These are phyloP conservation scores for Coprinellus micaceus DNA, from an alignment of 768 basidiomycete species.

Conservation along the genomic window DNA sequence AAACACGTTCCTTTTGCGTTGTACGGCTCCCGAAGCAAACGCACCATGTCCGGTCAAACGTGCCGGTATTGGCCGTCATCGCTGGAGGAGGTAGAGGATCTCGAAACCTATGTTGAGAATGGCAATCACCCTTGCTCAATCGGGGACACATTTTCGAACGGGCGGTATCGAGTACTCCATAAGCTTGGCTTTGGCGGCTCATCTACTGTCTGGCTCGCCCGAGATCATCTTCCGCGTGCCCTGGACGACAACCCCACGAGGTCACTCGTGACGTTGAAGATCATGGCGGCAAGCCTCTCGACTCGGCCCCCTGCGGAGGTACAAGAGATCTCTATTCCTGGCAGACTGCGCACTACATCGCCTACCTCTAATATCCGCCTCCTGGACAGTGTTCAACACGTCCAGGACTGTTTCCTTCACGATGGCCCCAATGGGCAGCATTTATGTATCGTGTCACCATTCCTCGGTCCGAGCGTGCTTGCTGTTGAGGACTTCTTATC, in stretches of 20 bases:
- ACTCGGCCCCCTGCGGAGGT: constrained; percentile 19
- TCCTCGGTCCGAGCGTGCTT: constrained; percentile 39
- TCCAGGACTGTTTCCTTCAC: constrained; percentile 43
- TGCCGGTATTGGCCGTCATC: neutral
- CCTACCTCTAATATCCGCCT: constrained; percentile 17
- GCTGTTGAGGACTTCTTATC: constrained; percentile 31
- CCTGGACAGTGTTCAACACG: constrained; percentile 18
- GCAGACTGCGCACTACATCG: constrained; percentile 28
- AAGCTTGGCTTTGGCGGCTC: constrained; percentile 42
- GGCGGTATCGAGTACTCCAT: constrained; percentile 45
- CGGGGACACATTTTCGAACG: constrained; percentile 44
- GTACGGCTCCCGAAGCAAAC: no score
- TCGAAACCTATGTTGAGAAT: constrained; percentile 48
- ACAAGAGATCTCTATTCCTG: constrained; percentile 29
- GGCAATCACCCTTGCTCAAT: constrained; percentile 51
- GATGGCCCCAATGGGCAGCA: constrained; percentile 50
- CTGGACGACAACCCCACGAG: constrained; percentile 5
- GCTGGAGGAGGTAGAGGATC: constrained; percentile 34
- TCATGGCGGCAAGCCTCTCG: constrained; percentile 31
- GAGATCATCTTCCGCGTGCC: constrained; percentile 13
- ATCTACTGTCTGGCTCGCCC: constrained; percentile 36
- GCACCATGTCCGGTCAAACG: no score
- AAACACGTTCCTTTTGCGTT: no score
- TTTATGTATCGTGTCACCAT: constrained; percentile 43
- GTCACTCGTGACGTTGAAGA: constrained; percentile 24